Evolutionary conservation across 1,284 basidiomycete genomes (phyloP), one percentile per base, ranked within the genome.

Genomic region (Ganoderma boninense): DNA sequence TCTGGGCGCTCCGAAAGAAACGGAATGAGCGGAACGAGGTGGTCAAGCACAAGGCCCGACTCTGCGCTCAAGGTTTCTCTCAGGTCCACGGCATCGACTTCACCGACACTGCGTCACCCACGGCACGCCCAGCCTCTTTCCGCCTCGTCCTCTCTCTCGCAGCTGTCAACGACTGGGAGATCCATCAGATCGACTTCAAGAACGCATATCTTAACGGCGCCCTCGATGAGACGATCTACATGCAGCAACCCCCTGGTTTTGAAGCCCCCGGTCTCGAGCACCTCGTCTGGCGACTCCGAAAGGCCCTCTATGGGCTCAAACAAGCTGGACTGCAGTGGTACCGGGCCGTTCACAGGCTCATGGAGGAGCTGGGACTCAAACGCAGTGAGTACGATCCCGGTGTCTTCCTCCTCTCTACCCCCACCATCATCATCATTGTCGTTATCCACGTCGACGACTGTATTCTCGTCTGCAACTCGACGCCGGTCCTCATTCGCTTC

Each of bases 41-140:
- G 18, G 67, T 68, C 42, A 77, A 79, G 44, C 79, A 79, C 77
- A 86, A 86, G 74, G 83, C 81, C 0, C 67, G 83, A 0, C 76
- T 85, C 3, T 82, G 83, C 6, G 84, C 83, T 0, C 80, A 83
- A 56, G 86, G 85, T 1, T 87, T 82, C 74, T 74, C 74, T 0
- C 86, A 88, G 70, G 63, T 73, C 5, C 78, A 79, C 56, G 84
- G 86, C 2, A 67, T 83, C 32, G 82, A 88, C 74, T 87, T 80
- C 71, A 73, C 76, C 18, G 75, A 86, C 64, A 82, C 80, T 3
- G 85, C 82, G 69, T 76, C 84, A 1, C 83, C 83, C 14, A 82
- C 80, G 0, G 77, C 80, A 8, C 70, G 76, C 26, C 77, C 78
- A 61, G 71, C 76, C 0, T 75, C 82, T 2, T 70, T 86, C 2